Base-by-base conservation (phyloP, 345 rosid species). In the Dipteronia sinensis region DNA sequence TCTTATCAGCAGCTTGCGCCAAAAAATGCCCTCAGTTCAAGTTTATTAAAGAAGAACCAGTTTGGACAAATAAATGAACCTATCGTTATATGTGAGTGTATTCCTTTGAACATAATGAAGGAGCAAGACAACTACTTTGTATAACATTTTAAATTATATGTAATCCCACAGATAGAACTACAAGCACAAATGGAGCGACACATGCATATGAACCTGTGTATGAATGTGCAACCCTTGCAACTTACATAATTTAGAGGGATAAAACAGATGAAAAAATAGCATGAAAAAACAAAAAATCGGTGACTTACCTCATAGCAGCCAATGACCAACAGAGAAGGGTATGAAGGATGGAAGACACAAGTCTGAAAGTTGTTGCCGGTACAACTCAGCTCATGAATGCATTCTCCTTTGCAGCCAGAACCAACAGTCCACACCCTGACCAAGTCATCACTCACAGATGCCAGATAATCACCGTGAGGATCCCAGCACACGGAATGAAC, bases 401-500 rank as follows among this genome's bases (percentile, higher is more conserved):
- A 86, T 34, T 87, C 89, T 23, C 84, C 88, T 81, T 85, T 87
- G 82, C 61, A 44, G 55, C 87, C 80, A 22, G 93, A 83, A 23
- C 91, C 87, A 49, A 90, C 61, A 4, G 61, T 81, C 96, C 96
- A 90, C 46, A 90, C 93, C 75, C 82, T 84, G 19, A 91, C 91
- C 79, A 84, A 74, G 42, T 88, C 93, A 47, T 89, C 92, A 65
- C 96, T 90, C 73, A 90, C 90, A 11, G 96, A 86, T 29, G 91
- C 93, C 62, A 91, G 77, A 76, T 46, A 86, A 69, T 88, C 88
- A 1, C 96, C 96, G 6, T 83, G 71, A 23, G 88, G 73, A 73
- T 87, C 87, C 96, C 96, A 90, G 81, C 92, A 90, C 22, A 91
- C 81, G 27, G 88, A 83, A 73, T 78, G 87, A 58, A 91, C 78